phyloP scores from a whole-genome alignment of 192 early-diverging fungal genomes.

The Entomortierella beljakovae region DNA sequence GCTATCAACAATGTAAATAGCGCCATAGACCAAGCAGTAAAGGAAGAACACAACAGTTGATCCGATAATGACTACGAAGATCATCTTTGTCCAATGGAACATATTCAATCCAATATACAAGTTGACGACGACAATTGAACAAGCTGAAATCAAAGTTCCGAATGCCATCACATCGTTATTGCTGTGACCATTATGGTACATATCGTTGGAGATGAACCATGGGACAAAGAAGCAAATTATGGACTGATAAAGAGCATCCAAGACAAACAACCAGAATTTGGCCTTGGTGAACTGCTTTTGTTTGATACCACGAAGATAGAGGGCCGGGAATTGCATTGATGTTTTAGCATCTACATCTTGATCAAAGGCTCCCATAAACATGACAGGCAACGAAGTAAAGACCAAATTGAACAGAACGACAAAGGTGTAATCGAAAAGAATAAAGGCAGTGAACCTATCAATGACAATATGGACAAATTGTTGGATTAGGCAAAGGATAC shows the following conservation, averaged over 20 bases:
- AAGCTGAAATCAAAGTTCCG: conserved; percentile 79
- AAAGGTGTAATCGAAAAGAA: conserved; percentile 89
- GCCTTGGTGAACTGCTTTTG: conserved; percentile 77
- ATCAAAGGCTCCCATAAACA: conserved; percentile 83
- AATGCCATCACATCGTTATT: conserved; percentile 74
- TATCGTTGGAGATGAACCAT: conserved; percentile 60
- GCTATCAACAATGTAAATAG: conserved; percentile 51
- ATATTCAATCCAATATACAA: conserved; percentile 81
- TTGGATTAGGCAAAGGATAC: neutral
- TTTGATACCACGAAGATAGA: conserved; percentile 82
- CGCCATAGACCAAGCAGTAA: conserved; percentile 56
- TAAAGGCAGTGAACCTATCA: conserved; percentile 76
- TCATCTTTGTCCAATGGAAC: conserved; percentile 81
- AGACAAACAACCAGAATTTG: conserved; percentile 81
- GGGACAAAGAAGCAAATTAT: conserved; percentile 76
- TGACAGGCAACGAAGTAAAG: conserved; percentile 88
- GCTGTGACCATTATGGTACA: conserved; percentile 58
- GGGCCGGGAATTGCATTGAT: conserved; percentile 77
- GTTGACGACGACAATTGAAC: conserved; percentile 81
- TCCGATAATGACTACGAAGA: conserved; percentile 61
- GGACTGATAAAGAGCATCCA: conserved; percentile 81
- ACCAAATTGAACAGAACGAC: conserved; percentile 90
- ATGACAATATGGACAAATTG: neutral
- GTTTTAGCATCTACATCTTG: conserved; percentile 80
- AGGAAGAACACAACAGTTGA: conserved; percentile 53